A percentile compares a stretch with the other conserved stretches of the same genome.
These are phyloP conservation scores for Beauveria pseudobassiana DNA, from an alignment of 2,329 filamentous ascomycete species.

Conservation along the genomic window DNA sequence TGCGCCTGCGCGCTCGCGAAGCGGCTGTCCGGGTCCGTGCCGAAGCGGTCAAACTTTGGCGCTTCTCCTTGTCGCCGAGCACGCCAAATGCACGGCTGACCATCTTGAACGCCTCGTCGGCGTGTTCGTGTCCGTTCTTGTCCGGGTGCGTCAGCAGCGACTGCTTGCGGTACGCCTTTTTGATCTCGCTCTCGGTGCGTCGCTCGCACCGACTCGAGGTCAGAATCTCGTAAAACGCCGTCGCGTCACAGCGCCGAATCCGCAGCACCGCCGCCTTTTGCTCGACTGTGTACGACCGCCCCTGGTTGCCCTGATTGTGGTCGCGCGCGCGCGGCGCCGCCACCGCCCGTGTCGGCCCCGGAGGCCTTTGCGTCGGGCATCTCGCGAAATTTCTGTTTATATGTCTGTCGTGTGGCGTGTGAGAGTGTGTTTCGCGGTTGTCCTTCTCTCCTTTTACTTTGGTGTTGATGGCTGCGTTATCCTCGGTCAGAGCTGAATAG, in stretches of 20 bases:
- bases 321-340: slow-evolving; percentile 44
- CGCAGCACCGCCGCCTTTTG: slow-evolving; percentile 88
- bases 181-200: slow-evolving; percentile 76
- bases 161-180: slow-evolving; percentile 94
- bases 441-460: no score
- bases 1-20: slow-evolving; percentile 58
- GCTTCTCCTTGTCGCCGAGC: slow-evolving; percentile 88
- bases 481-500: neutral
- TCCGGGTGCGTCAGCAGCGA: slow-evolving; percentile 94
- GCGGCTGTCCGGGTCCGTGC: slow-evolving; percentile 84
- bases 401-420: neutral
- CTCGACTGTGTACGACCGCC: slow-evolving; percentile 74
- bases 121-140: slow-evolving; percentile 94
- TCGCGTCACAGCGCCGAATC: slow-evolving; percentile 75
- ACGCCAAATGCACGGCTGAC: slow-evolving; percentile 90
- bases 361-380: slow-evolving; percentile 39
- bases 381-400: neutral
- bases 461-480: neutral
- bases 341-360: slow-evolving; percentile 41
- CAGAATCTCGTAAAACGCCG: slow-evolving; percentile 94
- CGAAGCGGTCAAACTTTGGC: slow-evolving; percentile 77
- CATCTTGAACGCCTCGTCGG: slow-evolving; percentile 98
- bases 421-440: neutral
- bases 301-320: slow-evolving; percentile 70
- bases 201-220: slow-evolving; percentile 55